Evolutionary conservation across 2,329 filamentous ascomycete species (phyloP).

Genomic region (Xylaria arbuscula): DNA sequence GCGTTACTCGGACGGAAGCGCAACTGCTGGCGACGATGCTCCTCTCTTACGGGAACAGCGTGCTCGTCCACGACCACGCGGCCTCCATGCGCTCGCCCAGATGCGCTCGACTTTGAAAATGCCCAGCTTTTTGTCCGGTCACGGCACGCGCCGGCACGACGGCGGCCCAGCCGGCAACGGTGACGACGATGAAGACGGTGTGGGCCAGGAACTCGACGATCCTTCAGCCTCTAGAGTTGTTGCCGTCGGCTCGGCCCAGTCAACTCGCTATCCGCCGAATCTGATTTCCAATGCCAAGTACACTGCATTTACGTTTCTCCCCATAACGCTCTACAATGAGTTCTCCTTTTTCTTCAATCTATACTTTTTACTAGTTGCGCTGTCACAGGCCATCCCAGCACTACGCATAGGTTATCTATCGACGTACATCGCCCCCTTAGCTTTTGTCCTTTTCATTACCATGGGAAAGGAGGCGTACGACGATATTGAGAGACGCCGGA

Average conservation of each 20-base stretch:
- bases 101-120: conserved; percentile 69
- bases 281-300: conserved; percentile 98
- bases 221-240: conserved; percentile 79
- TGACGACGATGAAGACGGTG: conserved; percentile 61
- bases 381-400: conserved; percentile 91
- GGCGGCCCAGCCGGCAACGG: conserved; percentile 52
- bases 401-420: conserved; percentile 93
- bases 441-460: conserved; percentile 91
- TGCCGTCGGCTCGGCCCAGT: conserved; percentile 78
- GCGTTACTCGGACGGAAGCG: conserved; percentile 70
- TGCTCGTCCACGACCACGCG: conserved; percentile 51
- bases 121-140: conserved; percentile 72
- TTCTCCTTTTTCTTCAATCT: conserved; percentile 99
- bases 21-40: conserved; percentile 74
- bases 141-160: conserved; percentile 51
- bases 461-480: conserved; percentile 96
- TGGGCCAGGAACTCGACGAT: conserved; percentile 66
- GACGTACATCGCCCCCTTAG: conserved; percentile 92
- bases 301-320: conserved; percentile 92
- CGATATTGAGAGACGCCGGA: conserved; percentile 84
- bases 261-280: conserved; percentile 85
- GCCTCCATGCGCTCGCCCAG: conserved; percentile 57
- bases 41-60: conserved; percentile 71
- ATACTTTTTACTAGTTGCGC: conserved; percentile 94
- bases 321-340: conserved; percentile 95